Conservation (phyloP, 768 basidiomycete genomes). For the Glaciozyma martinii region DNA sequence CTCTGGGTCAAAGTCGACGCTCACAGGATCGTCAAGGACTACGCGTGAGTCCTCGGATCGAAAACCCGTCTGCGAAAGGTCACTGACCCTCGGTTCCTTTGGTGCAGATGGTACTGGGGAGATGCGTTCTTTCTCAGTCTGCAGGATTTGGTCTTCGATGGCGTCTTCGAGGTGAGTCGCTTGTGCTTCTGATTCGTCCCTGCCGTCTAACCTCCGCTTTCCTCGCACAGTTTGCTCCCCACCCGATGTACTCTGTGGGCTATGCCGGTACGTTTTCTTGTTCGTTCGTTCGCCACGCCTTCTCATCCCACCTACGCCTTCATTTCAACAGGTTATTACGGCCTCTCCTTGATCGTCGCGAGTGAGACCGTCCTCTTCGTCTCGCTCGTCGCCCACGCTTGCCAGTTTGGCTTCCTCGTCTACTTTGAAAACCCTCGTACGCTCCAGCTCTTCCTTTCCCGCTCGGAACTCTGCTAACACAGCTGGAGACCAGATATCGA, state of each 20-base stretch:
- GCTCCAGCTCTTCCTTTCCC: conserved; percentile 36
- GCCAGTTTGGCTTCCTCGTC: conserved; percentile 90
- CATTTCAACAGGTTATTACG: conserved; percentile 56
- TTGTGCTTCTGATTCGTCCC: background rate
- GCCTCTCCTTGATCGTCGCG: conserved; percentile 78
- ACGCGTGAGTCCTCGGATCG: conserved; percentile 86
- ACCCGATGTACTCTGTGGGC: conserved; percentile 85
- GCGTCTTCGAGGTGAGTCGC: conserved; percentile 75
- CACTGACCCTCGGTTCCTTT: background rate
- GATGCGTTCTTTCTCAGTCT: conserved; percentile 39
- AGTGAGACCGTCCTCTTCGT: conserved; percentile 86
- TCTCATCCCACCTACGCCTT: too few relatives aligned
- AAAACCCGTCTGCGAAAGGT: background rate
- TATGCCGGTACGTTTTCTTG: conserved; percentile 18
- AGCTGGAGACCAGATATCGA: conserved; percentile 62
- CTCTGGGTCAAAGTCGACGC: conserved; percentile 98
- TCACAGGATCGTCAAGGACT: conserved; percentile 94
- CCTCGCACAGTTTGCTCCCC: conserved; percentile 38
- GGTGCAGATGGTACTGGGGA: conserved; percentile 31
- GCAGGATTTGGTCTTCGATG: conserved; percentile 77
- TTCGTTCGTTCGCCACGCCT: too few relatives aligned
- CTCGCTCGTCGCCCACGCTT: conserved; percentile 86
- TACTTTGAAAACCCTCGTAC: conserved; percentile 95
- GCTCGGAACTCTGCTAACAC: background rate
- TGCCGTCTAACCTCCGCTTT: background rate